Percentiles rank a stretch among this genome's conserved stretches.
These are phyloP conservation scores for Ophiosphaerella herpotricha DNA, from an alignment of 2,329 filamentous ascomycete species.

Conservation along the genomic window DNA sequence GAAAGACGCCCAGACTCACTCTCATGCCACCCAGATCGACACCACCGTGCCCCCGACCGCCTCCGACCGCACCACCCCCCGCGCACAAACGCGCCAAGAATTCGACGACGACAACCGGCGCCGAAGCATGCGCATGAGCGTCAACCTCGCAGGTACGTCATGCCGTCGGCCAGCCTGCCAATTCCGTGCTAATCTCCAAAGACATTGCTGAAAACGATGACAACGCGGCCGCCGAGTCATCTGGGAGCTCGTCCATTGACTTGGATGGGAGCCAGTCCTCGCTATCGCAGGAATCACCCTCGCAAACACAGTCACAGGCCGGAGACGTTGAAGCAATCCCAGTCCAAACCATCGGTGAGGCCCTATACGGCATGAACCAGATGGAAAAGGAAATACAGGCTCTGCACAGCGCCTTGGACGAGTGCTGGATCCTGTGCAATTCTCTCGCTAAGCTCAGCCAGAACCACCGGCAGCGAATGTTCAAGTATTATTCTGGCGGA, in stretches of 20 bases:
- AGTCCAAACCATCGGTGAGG: conserved; percentile 53
- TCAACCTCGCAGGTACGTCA: conserved; percentile 73
- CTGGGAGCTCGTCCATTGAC: conserved; percentile 36
- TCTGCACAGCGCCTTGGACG: conserved; percentile 75
- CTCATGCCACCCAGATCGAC: conserved; percentile 72
- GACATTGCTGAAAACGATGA: conserved; percentile 55
- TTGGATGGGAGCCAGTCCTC: conserved; percentile 40
- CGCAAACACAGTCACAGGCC: conserved; percentile 32
- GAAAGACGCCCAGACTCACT: conserved; percentile 45
- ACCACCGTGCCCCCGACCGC: conserved; percentile 64
- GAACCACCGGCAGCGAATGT: conserved; percentile 78
- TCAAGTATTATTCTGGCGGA: conserved; percentile 69
- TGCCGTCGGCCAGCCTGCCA: not conserved
- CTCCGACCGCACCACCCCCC: conserved; percentile 73
- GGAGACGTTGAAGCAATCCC: conserved; percentile 25
- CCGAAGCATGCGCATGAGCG: conserved; percentile 65
- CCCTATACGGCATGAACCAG: conserved; percentile 62
- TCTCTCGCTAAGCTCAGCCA: conserved; percentile 84
- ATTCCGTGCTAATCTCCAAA: conserved; percentile 28
- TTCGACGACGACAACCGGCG: conserved; percentile 61
- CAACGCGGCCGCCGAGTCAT: conserved; percentile 33
- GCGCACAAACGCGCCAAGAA: conserved; percentile 81
- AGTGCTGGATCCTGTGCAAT: conserved; percentile 95
- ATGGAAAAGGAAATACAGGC: conserved; percentile 68
- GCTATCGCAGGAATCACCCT: conserved; percentile 30